phyloP scores from a whole-genome alignment of 2,329 filamentous ascomycete genomes.

The Claviceps lovelessii region DNA sequence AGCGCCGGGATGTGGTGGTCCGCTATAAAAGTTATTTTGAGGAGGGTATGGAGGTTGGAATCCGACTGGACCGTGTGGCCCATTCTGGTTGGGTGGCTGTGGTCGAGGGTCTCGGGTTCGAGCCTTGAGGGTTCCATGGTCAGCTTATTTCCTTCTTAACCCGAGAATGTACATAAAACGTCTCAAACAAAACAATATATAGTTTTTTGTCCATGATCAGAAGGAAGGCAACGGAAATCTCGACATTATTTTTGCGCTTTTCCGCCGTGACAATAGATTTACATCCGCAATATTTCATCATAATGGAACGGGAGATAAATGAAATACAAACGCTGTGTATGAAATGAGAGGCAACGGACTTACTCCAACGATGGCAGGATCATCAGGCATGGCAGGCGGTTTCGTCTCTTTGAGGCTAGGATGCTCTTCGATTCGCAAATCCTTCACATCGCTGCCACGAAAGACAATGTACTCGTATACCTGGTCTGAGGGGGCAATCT shows the following conservation, averaged over 20 bases:
- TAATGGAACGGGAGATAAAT: conserved; percentile 23
- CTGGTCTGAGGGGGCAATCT: conserved; percentile 70
- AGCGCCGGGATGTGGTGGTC: conserved; percentile 35
- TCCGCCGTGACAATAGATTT: conserved; percentile 67
- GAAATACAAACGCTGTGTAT: neutral
- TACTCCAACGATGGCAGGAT: conserved; percentile 94
- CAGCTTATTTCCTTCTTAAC: conserved; percentile 7
- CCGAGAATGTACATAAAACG: neutral
- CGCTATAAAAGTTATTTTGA: conserved; percentile 33
- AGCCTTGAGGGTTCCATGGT: conserved; percentile 21
- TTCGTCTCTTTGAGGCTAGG: conserved; percentile 60
- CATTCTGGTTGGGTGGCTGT: conserved; percentile 16
- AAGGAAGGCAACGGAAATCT: conserved; percentile 99
- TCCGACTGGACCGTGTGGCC: conserved; percentile 17
- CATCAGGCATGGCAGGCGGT: conserved; percentile 70
- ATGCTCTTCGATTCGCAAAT: conserved; percentile 81
- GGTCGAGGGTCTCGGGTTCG: conserved; percentile 23
- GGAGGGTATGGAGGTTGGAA: conserved; percentile 30
- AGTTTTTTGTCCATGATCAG: conserved; percentile 43
- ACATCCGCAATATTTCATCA: conserved; percentile 99
- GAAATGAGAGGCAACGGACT: conserved; percentile 33
- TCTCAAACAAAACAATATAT: conserved; percentile 3
- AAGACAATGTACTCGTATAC: conserved; percentile 99
- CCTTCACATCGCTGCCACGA: conserved; percentile 94
- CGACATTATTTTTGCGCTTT: conserved; percentile 93